A percentile compares a stretch with the other conserved stretches of the same genome.
phyloP scores from a whole-genome alignment of 306 rosid genomes.

The Quercus parvula region DNA sequence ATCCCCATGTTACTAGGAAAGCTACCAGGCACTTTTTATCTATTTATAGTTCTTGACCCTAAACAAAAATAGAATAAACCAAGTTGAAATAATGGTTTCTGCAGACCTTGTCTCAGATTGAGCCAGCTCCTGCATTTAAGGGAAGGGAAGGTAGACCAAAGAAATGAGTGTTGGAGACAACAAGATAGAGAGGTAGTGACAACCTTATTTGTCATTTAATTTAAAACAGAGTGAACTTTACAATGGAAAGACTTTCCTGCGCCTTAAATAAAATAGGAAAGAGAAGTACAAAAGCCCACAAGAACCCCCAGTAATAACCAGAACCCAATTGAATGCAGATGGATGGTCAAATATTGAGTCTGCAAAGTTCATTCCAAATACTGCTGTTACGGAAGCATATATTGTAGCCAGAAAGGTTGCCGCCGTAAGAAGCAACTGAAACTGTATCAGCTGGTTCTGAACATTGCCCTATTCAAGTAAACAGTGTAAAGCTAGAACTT shows the following conservation, averaged over 20 bases:
- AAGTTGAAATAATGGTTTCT: too few relatives aligned
- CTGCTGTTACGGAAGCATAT: conserved; percentile 75
- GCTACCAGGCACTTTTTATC: too few relatives aligned
- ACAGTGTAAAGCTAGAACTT: conserved; percentile 2
- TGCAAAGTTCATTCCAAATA: conserved; percentile 85
- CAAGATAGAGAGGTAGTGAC: too few relatives aligned
- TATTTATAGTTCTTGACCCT: too few relatives aligned
- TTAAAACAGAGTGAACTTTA: conserved; percentile 24
- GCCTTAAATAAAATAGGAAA: conserved; percentile 61
- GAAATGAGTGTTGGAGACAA: too few relatives aligned
- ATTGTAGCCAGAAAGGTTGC: conserved; percentile 78
- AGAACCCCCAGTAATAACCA: conserved; percentile 46
- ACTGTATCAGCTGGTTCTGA: conserved; percentile 90
- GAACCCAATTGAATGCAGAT: conserved; percentile 56
- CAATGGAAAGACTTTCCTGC: conserved; percentile 66
- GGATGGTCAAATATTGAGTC: conserved; percentile 52
- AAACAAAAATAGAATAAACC: too few relatives aligned
- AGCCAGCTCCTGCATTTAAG: too few relatives aligned
- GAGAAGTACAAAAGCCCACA: conserved; percentile 51
- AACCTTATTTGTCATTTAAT: background rate
- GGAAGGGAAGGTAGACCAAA: too few relatives aligned
- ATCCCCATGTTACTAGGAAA: too few relatives aligned
- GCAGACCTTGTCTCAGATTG: too few relatives aligned
- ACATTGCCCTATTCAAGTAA: conserved; percentile 70
- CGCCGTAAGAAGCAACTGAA: conserved; percentile 88